Base-by-base conservation (phyloP, 306 rosid species). In the Nissolia schottii region DNA sequence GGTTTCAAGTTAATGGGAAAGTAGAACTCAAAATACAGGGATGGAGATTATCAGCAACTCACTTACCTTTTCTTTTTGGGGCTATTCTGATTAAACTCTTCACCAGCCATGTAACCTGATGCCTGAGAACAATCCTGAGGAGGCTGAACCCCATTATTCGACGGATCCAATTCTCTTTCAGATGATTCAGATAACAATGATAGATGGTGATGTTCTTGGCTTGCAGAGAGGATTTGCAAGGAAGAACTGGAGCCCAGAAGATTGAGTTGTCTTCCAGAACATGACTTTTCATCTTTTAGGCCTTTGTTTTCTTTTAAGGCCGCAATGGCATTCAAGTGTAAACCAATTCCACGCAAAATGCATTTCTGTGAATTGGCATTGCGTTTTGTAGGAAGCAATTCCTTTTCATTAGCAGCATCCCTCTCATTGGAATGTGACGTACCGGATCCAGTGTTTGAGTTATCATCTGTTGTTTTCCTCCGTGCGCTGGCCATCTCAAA, bases 241-340 rank as follows among this genome's bases (percentile, higher is more conserved):
- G 82, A 77, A 69, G 79, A 55, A 63, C 75, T 64, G 25, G 89
- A 81, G 67, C 55, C 75, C 20, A 79, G 77, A 50, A 80, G 66
- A 67, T 49, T 63, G 59, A 56, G 65, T 31, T 87, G 88, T 40
- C 84, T 74, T 71, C 82, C 87, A 31, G 84, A 82, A 58, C 90
- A 46, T 43, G 70, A 78, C 32, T 55, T 87, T 49, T 78, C 90
- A 8, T 25, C 70, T 59, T 76, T 83, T 27, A 66, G 59, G 79
- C 62, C 79, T 63, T 70, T 79, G 78, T 59, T 35, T 27, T 82
- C 91, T 78, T 87, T 90, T 12, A 89, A 77, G 69, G 86, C 61
- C 19, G 93, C 88, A 70, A 90, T 87, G 75, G 97, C 93, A 76
- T 90, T 90, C 67, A 93, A 78, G 86, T 89, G 89, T 77, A 91